Evolutionary conservation across 2,329 filamentous ascomycete genomes (phyloP), one percentile per base, ranked within the genome.

Genomic region (Sclerotinia subarctica): DNA sequence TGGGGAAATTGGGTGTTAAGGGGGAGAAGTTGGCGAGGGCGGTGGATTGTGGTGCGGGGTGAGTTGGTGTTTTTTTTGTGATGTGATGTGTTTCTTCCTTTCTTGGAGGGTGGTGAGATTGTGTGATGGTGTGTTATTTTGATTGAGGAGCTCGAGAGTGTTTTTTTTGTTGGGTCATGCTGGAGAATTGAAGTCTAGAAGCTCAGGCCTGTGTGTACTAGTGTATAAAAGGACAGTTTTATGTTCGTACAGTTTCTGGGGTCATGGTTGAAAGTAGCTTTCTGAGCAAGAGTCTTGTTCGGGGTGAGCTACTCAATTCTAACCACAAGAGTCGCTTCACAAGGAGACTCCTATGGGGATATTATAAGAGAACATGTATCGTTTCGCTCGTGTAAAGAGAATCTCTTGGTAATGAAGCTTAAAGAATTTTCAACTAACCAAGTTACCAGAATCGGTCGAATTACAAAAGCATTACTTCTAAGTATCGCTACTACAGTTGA

Each of bases 401-500:
- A 13, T 24, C 21, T 49, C 2, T 62, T 49, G 26, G 13, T 24
- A 29, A 26, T 21, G 13, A n/a, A 51, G 11, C 29, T 24, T 51
- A 6, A 15, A 26, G 8, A 15, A 17, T 51, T 11, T 15, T 26
- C 11, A 66, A 42, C 60, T 67, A 47, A 69, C 15, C 46, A 4
- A 56, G n/a, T 29, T 62, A 38, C 7, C 71, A 88, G 94, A 0
- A 96, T 97, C 68, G 94, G 94, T 0, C 84, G 94, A 53, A 86
- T 97, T 69, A 96, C 93, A 0, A 84, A 90, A 68, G 91, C 90
- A 0, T 83, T 97, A 5, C 82, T 97, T n/a, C 79, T 89, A 38
- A 82, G 86, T 32, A 81, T 94, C 1, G 88, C 90, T n/a, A 81
- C 86, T 21, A 80, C 83, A 2, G 89, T 97, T 8, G 94, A 97